Conservation (phyloP, 2,329 filamentous ascomycete genomes). For the Botryotinia narcissicola region DNA sequence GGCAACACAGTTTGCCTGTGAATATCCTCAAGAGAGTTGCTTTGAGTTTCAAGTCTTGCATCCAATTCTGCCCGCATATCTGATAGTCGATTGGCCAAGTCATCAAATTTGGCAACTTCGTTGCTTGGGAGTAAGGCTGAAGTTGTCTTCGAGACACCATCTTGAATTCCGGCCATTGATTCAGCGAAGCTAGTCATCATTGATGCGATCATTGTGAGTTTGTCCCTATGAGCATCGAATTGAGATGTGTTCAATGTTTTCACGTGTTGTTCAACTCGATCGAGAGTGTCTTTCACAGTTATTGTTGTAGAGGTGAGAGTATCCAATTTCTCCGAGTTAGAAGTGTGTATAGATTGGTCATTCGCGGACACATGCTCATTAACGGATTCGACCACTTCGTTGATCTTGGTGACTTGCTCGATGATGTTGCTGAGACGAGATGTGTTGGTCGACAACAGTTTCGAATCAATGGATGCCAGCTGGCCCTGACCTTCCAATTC, state of each 20-base stretch:
- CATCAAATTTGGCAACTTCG: conserved; percentile 15
- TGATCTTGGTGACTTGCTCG: conserved; percentile 25
- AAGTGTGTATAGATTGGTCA: conserved; percentile 7
- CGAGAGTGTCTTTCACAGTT: conserved; percentile 25
- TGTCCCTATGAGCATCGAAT: conserved; percentile 19
- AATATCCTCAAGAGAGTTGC: conserved; percentile 20
- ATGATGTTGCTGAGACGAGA: conserved; percentile 25
- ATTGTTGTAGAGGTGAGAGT: conserved; percentile 21
- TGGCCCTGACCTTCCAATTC: conserved; percentile 26
- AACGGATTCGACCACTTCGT: conserved; percentile 23
- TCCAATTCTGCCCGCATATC: conserved; percentile 21
- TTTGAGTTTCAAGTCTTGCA: conserved; percentile 19
- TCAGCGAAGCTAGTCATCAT: conserved; percentile 22
- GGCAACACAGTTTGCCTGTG: conserved; percentile 18
- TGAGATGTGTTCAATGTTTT: conserved; percentile 20
- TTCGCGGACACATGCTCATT: conserved; percentile 22
- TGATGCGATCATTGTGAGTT: conserved; percentile 20
- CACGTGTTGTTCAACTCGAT: conserved; percentile 13
- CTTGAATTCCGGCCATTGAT: conserved; percentile 18
- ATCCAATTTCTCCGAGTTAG: conserved; percentile 23
- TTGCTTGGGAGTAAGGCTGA: conserved; percentile 6
- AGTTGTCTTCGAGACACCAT: conserved; percentile 12
- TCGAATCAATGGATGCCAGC: conserved; percentile 29
- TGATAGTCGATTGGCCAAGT: conserved; percentile 14
- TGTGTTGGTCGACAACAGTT: conserved; percentile 27